Conservation (phyloP, 805 yeast genomes). For the Candida berthetii region DNA sequence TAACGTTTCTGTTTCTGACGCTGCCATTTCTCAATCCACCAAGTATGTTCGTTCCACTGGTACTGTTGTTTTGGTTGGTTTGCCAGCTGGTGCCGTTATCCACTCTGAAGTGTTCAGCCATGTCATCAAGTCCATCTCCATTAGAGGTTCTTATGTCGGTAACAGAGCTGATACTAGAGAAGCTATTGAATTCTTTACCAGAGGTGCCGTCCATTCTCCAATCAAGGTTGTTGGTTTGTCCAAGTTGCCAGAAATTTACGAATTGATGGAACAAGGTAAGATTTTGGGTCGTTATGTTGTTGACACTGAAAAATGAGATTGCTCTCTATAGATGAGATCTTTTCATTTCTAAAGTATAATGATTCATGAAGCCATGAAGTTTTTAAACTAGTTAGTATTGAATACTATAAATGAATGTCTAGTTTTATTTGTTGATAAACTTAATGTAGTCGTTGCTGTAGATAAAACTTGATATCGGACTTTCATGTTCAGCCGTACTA, state of each 20-base stretch:
- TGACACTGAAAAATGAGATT: constrained; percentile 34
- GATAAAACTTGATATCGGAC: too few relatives aligned
- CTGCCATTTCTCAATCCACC: constrained; percentile 37
- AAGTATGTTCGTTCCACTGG: constrained; percentile 49
- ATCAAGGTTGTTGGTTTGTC: constrained; percentile 50
- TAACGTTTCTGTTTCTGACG: constrained; percentile 49
- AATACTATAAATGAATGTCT: too few relatives aligned
- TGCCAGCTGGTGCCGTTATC: constrained; percentile 50
- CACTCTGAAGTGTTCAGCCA: constrained; percentile 40
- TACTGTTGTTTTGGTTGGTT: constrained; percentile 49
- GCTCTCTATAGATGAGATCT: too few relatives aligned
- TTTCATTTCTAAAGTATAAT: too few relatives aligned
- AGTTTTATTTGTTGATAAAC: too few relatives aligned
- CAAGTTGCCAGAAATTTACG: constrained; percentile 40
- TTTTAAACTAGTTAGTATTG: too few relatives aligned
- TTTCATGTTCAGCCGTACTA: too few relatives aligned
- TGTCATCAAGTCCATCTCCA: constrained; percentile 42
- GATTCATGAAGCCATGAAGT: too few relatives aligned
- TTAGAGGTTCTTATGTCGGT: constrained; percentile 54
- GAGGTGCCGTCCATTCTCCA: constrained; percentile 48
- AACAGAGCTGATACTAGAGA: constrained; percentile 56
- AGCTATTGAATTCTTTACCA: constrained; percentile 47
- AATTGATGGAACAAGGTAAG: constrained; percentile 52
- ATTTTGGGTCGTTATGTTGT: constrained; percentile 55
- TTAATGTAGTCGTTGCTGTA: too few relatives aligned